A percentile compares a stretch with the other conserved stretches of the same genome.
phyloP scores from a whole-genome alignment of 306 rosid species.

The Casuarina equisetifolia region DNA sequence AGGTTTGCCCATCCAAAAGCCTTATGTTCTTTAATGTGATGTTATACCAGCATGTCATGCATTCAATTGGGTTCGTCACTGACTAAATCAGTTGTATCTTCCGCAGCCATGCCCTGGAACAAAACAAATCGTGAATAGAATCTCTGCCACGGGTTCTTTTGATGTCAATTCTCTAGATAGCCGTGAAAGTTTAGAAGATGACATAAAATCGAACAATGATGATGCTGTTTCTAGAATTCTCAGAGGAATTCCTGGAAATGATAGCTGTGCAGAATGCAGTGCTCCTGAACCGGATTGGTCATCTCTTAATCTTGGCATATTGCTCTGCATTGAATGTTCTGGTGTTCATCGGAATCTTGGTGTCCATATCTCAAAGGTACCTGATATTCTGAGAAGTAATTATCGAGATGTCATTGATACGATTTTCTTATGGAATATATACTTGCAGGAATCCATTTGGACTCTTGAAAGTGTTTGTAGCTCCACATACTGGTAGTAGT shows the following conservation, averaged over 20 bases:
- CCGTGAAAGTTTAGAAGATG: conserved; percentile 40
- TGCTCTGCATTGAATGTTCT: conserved; percentile 92
- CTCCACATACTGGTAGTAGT: background rate
- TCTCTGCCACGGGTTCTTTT: conserved; percentile 37
- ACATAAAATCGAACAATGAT: conserved; percentile 36
- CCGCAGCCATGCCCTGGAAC: conserved; percentile 60
- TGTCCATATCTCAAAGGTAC: conserved; percentile 95
- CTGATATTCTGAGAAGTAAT: conserved; percentile 24
- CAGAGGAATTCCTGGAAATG: conserved; percentile 87
- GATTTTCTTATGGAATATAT: background rate
- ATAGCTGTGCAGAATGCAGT: conserved; percentile 86
- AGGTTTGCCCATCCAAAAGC: conserved; percentile 49
- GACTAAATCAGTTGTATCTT: conserved; percentile 28
- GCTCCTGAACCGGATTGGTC: conserved; percentile 96
- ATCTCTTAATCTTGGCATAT: conserved; percentile 90
- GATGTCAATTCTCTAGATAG: conserved; percentile 45
- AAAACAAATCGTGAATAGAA: conserved; percentile 34
- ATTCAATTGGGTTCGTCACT: conserved; percentile 18
- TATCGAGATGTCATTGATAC: conserved; percentile 5
- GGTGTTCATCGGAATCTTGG: conserved; percentile 98
- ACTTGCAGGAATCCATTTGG: background rate
- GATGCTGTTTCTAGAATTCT: conserved; percentile 66
- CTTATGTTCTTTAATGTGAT: conserved; percentile 6
- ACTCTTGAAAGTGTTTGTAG: background rate
- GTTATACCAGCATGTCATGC: conserved; percentile 22